Percentiles rank a stretch among this genome's conserved stretches.
These are phyloP conservation scores for Heliocybe sulcata DNA, from an alignment of 1,284 basidiomycete species.

Conservation along the genomic window DNA sequence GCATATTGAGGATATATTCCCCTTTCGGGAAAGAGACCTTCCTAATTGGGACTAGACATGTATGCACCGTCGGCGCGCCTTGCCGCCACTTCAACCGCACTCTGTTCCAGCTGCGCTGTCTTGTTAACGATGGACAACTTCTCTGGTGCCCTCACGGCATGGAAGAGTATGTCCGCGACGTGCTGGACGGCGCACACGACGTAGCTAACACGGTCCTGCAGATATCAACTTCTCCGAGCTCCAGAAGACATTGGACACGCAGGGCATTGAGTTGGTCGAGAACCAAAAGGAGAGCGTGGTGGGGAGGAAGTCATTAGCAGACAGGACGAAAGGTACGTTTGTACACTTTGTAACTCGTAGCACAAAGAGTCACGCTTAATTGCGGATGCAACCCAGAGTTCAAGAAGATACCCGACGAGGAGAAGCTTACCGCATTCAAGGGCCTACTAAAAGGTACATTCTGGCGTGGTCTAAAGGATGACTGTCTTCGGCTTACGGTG, in stretches of 20 bases:
- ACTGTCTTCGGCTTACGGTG: constrained; percentile 2
- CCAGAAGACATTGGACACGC: constrained; percentile 87
- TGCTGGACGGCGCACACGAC: not conserved
- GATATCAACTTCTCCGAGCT: constrained; percentile 85
- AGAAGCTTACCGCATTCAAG: constrained; percentile 84
- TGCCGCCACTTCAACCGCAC: not conserved
- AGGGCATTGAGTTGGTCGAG: constrained; percentile 92
- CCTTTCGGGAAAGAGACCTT: not conserved
- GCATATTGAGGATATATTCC: not conserved
- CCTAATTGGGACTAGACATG: not conserved
- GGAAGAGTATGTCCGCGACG: constrained; percentile 58
- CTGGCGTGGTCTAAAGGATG: constrained; percentile 1
- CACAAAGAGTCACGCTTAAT: not conserved
- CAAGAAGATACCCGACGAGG: constrained; percentile 84
- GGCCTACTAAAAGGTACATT: constrained; percentile 73
- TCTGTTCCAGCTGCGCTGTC: not conserved
- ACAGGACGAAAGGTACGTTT: constrained; percentile 81
- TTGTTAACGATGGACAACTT: constrained; percentile 62
- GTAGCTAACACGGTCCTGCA: constrained; percentile 22
- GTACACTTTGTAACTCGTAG: not conserved
- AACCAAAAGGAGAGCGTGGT: constrained; percentile 95
- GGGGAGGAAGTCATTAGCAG: constrained; percentile 88
- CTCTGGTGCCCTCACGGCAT: constrained; percentile 78
- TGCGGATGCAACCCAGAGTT: constrained; percentile 82
- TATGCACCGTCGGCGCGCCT: not conserved